A percentile compares a stretch with the other conserved stretches of the same genome.
Evolutionary conservation across 805 yeast species (phyloP).

Genomic region (Barnettozyma californica): DNA sequence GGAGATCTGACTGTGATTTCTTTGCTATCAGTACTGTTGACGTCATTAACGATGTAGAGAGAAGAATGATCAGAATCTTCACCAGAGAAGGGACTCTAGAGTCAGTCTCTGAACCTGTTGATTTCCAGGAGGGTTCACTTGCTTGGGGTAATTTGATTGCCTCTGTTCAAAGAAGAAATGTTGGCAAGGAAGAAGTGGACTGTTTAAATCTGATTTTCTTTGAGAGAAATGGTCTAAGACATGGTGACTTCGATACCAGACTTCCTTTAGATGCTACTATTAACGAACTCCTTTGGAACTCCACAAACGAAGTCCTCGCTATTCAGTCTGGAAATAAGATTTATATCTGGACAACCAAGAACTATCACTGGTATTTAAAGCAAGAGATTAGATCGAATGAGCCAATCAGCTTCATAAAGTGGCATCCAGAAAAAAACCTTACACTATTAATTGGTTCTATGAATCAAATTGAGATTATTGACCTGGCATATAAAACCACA

Average conservation of each 20-base stretch:
- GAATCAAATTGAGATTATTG: slow-evolving; percentile 51
- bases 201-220: slow-evolving; percentile 62
- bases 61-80: slow-evolving; percentile 82
- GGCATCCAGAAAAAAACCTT: slow-evolving; percentile 89
- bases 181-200: slow-evolving; percentile 39
- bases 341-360: slow-evolving; percentile 88
- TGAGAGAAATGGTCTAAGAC: slow-evolving; percentile 90
- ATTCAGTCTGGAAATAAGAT: slow-evolving; percentile 55
- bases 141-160: slow-evolving; percentile 92
- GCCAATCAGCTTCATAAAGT: slow-evolving; percentile 43
- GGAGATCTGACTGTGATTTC: slow-evolving; percentile 95
- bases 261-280: slow-evolving; percentile 48
- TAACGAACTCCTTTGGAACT: slow-evolving; percentile 66
- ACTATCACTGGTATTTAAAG: slow-evolving; percentile 94
- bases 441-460: slow-evolving; percentile 62
- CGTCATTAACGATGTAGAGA: slow-evolving; percentile 31
- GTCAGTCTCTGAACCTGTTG: slow-evolving; percentile 85
- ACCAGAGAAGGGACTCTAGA: slow-evolving; percentile 71
- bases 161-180: slow-evolving; percentile 58
- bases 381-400: slow-evolving; percentile 50
- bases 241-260: slow-evolving; percentile 76
- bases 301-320: slow-evolving; percentile 73
- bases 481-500: slow-evolving; percentile 56
- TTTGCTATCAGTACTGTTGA: slow-evolving; percentile 64
- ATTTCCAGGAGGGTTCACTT: slow-evolving; percentile 65